Evolutionary conservation across 805 yeast species (phyloP).

Genomic region (Saccharomycopsis oosterbeekiorum): DNA sequence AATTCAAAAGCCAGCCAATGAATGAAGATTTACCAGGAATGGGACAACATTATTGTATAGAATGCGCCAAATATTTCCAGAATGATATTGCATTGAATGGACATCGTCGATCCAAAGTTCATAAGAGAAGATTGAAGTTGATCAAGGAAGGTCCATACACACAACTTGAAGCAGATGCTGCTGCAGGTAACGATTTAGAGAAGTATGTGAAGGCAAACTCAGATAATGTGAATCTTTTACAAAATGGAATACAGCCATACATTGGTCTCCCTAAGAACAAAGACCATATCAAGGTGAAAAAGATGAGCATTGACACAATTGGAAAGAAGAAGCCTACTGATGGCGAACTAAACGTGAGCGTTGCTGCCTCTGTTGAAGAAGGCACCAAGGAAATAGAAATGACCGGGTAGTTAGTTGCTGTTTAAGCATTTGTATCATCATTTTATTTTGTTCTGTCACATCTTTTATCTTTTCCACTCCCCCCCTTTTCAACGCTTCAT

Average conservation of each 20-base stretch:
- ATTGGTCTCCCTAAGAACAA: conserved; percentile 5
- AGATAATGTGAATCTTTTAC: neutral
- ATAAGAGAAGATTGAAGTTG: conserved; percentile 76
- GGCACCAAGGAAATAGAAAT: neutral
- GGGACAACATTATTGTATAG: conserved; percentile 90
- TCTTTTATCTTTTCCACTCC: too few relatives aligned
- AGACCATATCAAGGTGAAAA: conserved; percentile 6
- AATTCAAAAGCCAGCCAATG: conserved; percentile 67
- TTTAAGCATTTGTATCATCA: too few relatives aligned
- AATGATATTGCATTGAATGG: conserved; percentile 59
- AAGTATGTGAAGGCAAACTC: conserved; percentile 7
- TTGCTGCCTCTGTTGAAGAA: neutral
- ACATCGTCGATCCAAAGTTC: conserved; percentile 70
- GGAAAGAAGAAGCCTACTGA: neutral
- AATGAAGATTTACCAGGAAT: conserved; percentile 90
- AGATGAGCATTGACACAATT: neutral
- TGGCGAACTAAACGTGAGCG: neutral
- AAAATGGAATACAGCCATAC: neutral
- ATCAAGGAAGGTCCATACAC: conserved; percentile 76
- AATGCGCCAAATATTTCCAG: conserved; percentile 89
- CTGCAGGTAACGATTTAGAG: conserved; percentile 66
- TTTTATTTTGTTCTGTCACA: too few relatives aligned
- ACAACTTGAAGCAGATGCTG: conserved; percentile 83
- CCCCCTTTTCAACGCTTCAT: neutral
- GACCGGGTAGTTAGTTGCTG: neutral